Evolutionary conservation across 2,329 filamentous ascomycete species (phyloP), one percentile per base, ranked within the genome.

Genomic region (Coleophoma eucalyptorum): DNA sequence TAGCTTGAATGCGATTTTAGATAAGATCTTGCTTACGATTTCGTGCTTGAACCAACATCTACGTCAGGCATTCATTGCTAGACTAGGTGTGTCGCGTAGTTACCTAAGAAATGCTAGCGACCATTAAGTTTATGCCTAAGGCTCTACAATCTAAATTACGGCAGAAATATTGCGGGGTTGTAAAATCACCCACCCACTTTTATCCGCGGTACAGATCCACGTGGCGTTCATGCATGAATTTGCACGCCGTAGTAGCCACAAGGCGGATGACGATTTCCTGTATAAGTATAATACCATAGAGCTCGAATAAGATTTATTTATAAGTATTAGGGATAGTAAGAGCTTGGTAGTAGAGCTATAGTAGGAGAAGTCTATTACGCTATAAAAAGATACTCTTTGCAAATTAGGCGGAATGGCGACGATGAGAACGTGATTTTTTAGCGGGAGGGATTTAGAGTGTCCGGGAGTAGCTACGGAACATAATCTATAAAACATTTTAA

Each of bases 141-240:
- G 35, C 37, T 49, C 41, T 41, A 48, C 41, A 48, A 20, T 20
- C 41, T 16, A 48, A 41, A 48, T 48, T 48, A 48, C 19, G 35
- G 15, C 46, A 20, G 38, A 48, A 48, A 48, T 48, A 40, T 48
- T 48, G 26, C 32, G 21, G 34, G 35, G 35, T 42, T 32, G 15
- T 42, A 42, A 21, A 43, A 10, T 31, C 15, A 35, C 10, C 33
- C 33, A 10, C 8, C 8, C 8, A 10, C 8, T 35, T 35, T 35
- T 35, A 35, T 35, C 10, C 33, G 15, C 8, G 15, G 33, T 35
- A 8, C 15, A 10, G 42, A 55, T 58, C 40, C 50, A 57, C 42
- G 42, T 63, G 48, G 43, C 34, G 26, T 47, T 40, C 43, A 19
- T 47, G 11, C 43, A 46, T 40, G 44, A 50, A 50, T 47, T 33